phyloP scores from a whole-genome alignment of 257 asterid species.

The Buddleja alternifolia region DNA sequence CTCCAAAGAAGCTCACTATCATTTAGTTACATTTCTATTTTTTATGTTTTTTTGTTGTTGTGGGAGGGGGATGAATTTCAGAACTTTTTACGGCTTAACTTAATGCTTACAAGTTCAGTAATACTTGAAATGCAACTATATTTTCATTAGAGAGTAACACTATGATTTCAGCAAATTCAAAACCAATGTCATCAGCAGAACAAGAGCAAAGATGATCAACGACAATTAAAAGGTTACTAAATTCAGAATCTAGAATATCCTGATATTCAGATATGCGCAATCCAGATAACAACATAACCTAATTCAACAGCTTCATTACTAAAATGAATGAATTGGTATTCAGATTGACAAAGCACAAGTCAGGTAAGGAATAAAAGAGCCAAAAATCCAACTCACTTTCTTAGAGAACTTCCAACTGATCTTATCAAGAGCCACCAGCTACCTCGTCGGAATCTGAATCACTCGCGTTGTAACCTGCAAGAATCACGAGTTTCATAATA shows the following conservation, averaged over 20 bases:
- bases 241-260: neutral
- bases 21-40: no score
- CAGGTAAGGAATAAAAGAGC: neutral
- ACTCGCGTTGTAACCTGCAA: conserved; percentile 76
- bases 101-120: neutral
- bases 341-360: neutral
- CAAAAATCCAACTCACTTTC: conserved; percentile 36
- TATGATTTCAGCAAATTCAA: neutral
- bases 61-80: no score
- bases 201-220: neutral
- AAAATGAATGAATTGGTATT: neutral
- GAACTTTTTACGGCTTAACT: no score
- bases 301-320: neutral
- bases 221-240: neutral
- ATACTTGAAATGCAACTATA: neutral
- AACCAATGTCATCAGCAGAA: neutral
- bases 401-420: neutral
- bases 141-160: neutral
- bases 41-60: no score
- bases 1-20: no score
- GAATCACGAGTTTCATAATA: neutral
- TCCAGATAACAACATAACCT: conserved; percentile 8
- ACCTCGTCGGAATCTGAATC: conserved; percentile 76
- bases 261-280: neutral
- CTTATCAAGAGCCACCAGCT: conserved; percentile 39